Evolutionary conservation across 2,329 filamentous ascomycete species (phyloP), one percentile per base, ranked within the genome.

Genomic region (Esteya vermicola): DNA sequence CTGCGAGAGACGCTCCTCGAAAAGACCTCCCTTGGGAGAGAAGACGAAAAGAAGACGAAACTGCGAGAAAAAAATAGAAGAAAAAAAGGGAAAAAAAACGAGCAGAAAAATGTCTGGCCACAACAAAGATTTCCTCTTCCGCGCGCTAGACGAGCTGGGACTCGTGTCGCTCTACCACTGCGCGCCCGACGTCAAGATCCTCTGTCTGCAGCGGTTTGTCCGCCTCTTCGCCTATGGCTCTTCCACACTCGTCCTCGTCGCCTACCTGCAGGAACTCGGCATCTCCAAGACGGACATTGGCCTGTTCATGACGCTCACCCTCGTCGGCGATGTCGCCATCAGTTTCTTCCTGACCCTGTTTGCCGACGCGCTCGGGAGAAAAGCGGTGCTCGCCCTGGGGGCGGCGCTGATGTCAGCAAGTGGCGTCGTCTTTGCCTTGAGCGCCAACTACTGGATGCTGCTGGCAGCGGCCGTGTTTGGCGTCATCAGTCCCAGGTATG

Each of bases 251-350:
- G 64, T 77, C 41, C 62, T 77, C 6, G 74, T 72, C 10, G 59
- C 67, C 19, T 77, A 70, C 45, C 62, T 80, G 8, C 59, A 61
- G 13, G 60, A 57, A 2, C 58, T 78, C 2, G 61, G 56, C 9
- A 61, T 70, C 32, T 63, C 69, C 1, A 62, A 73, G 43, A 59
- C 64, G 1, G 58, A 57, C 25, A 71, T 74, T 43, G 76, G 75
- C 3, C 55, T 78, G 1, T 80, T 80, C 57, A 79, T 80, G 75
- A 78, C 73, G 0, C 52, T 78, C 45, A 81, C 76, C 0, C 56
- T 80, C 14, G 57, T 64, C 13, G 76, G 75, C 21, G 76, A 80
- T 52, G 64, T 71, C 4, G 50, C 62, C 32, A 68, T 79, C 45
- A 77, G 73, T 49, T 67, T 78, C 42, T 28, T 72, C 19, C 60